These are phyloP conservation scores for Yamadazyma ubonensis DNA, from an alignment of 805 yeast genomes.

Conservation along the genomic window DNA sequence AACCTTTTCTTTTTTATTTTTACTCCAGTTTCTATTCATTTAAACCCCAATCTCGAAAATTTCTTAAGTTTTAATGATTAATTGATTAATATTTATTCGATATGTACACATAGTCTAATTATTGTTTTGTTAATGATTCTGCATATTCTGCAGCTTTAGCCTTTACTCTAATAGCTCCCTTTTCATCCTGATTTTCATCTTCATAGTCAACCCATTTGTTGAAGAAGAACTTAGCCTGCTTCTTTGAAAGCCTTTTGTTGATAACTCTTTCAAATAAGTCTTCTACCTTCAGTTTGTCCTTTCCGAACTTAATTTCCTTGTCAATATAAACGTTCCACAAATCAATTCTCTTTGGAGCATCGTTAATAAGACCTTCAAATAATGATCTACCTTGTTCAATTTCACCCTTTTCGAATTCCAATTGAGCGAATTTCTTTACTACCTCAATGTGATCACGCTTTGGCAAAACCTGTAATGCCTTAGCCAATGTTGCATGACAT, in stretches of 20 bases:
- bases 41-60: no score
- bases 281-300: constrained; percentile 66
- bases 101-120: constrained; percentile 6
- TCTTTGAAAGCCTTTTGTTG: constrained; percentile 64
- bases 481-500: constrained; percentile 72
- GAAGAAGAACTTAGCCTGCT: constrained; percentile 93
- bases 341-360: constrained; percentile 89
- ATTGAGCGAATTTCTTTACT: constrained; percentile 83
- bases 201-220: constrained; percentile 87
- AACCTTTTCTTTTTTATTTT: constrained; percentile 8
- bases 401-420: constrained; percentile 86
- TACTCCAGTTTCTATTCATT: no score
- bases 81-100: neutral
- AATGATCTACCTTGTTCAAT: constrained; percentile 92
- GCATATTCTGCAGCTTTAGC: constrained; percentile 86
- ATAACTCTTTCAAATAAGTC: constrained; percentile 81
- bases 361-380: constrained; percentile 87
- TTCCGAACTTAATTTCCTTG: constrained; percentile 73
- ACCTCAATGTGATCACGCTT: constrained; percentile 74
- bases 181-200: constrained; percentile 64
- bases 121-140: constrained; percentile 19
- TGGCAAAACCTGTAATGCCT: constrained; percentile 68
- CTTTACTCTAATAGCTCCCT: constrained; percentile 78
- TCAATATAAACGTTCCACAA: constrained; percentile 95
- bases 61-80: no score